phyloP scores from a whole-genome alignment of 495 filamentous ascomycete genomes.

The Pseudomonodictys pantanalensis region DNA sequence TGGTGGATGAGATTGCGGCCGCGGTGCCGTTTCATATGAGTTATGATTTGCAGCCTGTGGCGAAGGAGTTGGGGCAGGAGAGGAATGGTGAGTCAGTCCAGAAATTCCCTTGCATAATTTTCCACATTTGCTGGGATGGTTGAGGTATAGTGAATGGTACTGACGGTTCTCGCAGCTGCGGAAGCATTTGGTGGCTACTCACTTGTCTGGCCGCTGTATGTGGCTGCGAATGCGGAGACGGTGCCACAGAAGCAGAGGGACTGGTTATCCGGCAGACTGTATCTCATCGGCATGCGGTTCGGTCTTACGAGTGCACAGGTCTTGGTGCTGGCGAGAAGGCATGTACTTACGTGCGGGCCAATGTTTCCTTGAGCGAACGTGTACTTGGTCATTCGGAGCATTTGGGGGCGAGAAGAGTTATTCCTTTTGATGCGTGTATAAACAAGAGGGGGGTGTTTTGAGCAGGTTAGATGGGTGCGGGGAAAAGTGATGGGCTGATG shows the following conservation, averaged over 20 bases:
- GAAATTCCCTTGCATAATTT: background rate
- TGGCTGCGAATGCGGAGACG: slow-evolving; percentile 26
- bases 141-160: background rate
- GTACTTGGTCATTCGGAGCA: background rate
- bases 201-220: slow-evolving; percentile 39
- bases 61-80: slow-evolving; percentile 29
- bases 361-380: slow-evolving; percentile 20
- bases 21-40: slow-evolving; percentile 37
- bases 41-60: slow-evolving; percentile 28
- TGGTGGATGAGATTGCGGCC: slow-evolving; percentile 38
- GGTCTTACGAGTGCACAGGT: slow-evolving; percentile 33
- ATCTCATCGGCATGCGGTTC: slow-evolving; percentile 29
- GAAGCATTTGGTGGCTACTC: slow-evolving; percentile 38
- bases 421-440: background rate
- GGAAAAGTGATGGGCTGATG: no score
- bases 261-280: slow-evolving; percentile 35
- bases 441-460: background rate
- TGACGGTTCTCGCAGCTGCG: no score
- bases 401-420: no score
- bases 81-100: slow-evolving; percentile 22
- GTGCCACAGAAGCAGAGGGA: slow-evolving; percentile 28
- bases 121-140: background rate
- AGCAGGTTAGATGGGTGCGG: background rate
- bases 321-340: slow-evolving; percentile 29
- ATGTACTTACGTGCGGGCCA: slow-evolving; percentile 34